A percentile compares a stretch with the other conserved stretches of the same genome.
Conservation (phyloP, 257 asterid genomes). For the Eucommia ulmoides region DNA sequence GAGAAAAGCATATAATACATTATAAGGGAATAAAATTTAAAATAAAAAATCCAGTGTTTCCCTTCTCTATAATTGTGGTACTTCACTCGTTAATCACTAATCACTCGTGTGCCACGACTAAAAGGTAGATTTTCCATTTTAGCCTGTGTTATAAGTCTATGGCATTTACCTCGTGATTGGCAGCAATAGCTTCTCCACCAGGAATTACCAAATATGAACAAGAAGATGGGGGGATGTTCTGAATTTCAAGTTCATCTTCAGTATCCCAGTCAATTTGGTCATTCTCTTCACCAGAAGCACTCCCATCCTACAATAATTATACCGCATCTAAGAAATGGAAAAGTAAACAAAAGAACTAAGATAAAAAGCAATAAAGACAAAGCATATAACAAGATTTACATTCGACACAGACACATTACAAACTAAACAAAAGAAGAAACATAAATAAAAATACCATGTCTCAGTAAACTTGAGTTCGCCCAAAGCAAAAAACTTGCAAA, state of each 20-base stretch:
- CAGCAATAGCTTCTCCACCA: neutral
- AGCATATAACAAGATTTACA: neutral
- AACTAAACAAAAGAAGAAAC: neutral
- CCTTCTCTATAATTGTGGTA: neutral
- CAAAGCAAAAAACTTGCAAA: neutral
- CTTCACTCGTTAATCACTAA: no score
- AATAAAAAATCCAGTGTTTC: neutral
- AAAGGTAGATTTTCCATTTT: neutral
- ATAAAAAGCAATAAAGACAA: neutral
- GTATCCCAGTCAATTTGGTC: constrained; percentile 28
- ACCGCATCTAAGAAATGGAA: neutral
- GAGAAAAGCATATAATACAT: no score
- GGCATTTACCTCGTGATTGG: constrained; percentile 7
- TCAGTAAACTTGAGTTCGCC: neutral
- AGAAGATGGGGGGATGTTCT: constrained; percentile 5
- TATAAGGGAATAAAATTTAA: neutral
- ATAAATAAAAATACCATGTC: neutral
- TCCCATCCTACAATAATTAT: constrained; percentile 13
- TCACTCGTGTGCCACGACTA: neutral
- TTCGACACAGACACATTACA: neutral
- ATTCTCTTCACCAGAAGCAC: constrained; percentile 15
- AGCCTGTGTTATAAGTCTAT: neutral
- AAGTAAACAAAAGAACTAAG: neutral
- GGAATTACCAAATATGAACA: constrained; percentile 2
- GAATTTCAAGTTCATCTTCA: constrained; percentile 27